Evolutionary conservation across 768 basidiomycete species (phyloP).

Genomic region (Multifurca ochricompacta): DNA sequence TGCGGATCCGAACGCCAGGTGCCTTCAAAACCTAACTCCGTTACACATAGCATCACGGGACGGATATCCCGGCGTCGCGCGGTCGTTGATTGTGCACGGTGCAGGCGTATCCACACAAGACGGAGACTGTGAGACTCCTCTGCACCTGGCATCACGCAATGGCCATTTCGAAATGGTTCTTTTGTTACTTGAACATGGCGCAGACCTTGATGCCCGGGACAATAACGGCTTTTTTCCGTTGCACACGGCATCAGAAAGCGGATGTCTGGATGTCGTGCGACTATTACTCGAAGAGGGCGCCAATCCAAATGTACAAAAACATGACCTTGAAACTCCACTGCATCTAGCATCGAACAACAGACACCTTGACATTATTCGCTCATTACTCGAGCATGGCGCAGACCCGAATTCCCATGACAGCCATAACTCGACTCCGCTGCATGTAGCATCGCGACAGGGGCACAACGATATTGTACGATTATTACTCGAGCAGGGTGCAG

Average conservation of each 20-base stretch:
- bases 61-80: neutral
- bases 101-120: neutral
- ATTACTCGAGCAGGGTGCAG: neutral
- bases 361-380: neutral
- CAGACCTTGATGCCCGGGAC: neutral
- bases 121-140: constrained; percentile 24
- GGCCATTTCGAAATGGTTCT: constrained; percentile 16
- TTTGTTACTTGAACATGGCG: neutral
- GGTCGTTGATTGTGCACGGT: neutral
- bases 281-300: neutral
- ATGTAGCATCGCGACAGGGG: neutral
- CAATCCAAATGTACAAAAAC: neutral
- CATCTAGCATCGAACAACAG: neutral
- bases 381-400: neutral
- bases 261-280: neutral
- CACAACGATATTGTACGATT: neutral
- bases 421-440: neutral
- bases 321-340: neutral
- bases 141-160: constrained; percentile 21
- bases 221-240: neutral
- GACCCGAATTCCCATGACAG: neutral
- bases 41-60: neutral
- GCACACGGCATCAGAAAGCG: neutral
- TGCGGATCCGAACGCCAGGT: neutral
- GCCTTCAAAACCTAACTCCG: neutral